Base-by-base conservation (phyloP, 148 eudicot genomes). In the Pouteria glomerata region DNA sequence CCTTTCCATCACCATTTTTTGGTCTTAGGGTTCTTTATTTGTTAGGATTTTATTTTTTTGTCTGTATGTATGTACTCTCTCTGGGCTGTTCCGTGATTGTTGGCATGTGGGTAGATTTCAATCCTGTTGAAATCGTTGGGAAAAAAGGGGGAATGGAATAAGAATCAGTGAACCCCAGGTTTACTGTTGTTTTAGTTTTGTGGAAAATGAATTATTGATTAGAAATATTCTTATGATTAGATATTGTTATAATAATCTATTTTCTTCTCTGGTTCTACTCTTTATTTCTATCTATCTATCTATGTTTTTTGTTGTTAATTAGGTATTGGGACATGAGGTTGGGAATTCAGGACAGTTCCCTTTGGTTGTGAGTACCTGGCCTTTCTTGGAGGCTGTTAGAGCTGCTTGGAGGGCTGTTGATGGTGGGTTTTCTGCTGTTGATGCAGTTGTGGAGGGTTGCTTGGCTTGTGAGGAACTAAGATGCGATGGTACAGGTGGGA, bases 361-460 rank as follows among this genome's bases (percentile, higher is more conserved):
- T 69, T 39, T 90, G 6, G 98, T 93, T 69, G 89, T 93, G 69
- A 93, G 96, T 74, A 93, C 98, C 26, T 93, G 98, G 98, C 90
- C 94, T 44, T 93, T 90, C 74, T 76, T 83, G 73, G 97, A 90
- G 44, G 98, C 98, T 70, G 98, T 91, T 70, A 83, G 84, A 71
- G 91, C 89, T 51, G 97, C 92, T 69, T 93, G 98, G 98, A 87
- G 74, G 61, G 79, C 82, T 78, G 89, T 82, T 57, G 80, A 83
- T 68, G 64, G 76, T 58, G 98, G 98, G 24, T 81, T 82, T 61
- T 84, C 98, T 11, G 94, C 97, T 14, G 45, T 93, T 45, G 98
- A 93, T 85, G 90, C 97, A 42, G 95, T 93, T 35, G 92, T 93
- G 71, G 87, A 89, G 79, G 98, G 98, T 67, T 93, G 98, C 76